A percentile compares a stretch with the other conserved stretches of the same genome.
These are phyloP conservation scores for Vaccinium myrtillus DNA, from an alignment of 148 eudicot genomes.

Conservation along the genomic window DNA sequence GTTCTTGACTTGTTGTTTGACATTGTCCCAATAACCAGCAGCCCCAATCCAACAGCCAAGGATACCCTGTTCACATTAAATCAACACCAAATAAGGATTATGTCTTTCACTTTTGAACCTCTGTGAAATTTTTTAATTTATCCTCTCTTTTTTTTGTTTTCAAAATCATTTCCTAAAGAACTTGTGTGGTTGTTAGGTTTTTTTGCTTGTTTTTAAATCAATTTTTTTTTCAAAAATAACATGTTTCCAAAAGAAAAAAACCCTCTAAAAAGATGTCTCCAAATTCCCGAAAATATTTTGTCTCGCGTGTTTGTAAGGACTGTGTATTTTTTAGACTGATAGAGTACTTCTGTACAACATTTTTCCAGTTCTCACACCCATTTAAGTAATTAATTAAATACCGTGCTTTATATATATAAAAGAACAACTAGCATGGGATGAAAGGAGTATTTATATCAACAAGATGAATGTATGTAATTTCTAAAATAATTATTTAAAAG, in stretches of 20 bases:
- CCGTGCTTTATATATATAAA: not conserved
- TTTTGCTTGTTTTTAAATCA: not conserved
- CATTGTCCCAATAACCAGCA: constrained; percentile 69
- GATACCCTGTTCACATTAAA: constrained; percentile 9
- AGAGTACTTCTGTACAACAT: no score
- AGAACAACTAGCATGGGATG: not conserved
- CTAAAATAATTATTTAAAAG: not conserved
- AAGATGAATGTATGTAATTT: not conserved
- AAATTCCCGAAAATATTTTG: not conserved
- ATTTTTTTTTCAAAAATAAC: not conserved
- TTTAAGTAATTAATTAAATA: no score
- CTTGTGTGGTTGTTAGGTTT: not conserved
- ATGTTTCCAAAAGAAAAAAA: not conserved
- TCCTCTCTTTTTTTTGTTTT: not conserved
- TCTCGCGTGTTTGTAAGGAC: no score
- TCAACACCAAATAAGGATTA: not conserved
- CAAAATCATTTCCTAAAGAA: not conserved
- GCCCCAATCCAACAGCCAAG: constrained; percentile 43
- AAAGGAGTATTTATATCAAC: not conserved
- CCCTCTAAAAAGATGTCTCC: not conserved
- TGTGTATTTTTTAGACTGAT: no score
- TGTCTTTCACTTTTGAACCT: constrained; percentile 29
- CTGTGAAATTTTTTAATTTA: not conserved
- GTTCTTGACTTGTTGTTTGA: constrained; percentile 54
- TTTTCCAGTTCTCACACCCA: no score